These are phyloP conservation scores for Micractinium conductrix DNA, from an alignment of 139 green algal genomes.

Conservation along the genomic window DNA sequence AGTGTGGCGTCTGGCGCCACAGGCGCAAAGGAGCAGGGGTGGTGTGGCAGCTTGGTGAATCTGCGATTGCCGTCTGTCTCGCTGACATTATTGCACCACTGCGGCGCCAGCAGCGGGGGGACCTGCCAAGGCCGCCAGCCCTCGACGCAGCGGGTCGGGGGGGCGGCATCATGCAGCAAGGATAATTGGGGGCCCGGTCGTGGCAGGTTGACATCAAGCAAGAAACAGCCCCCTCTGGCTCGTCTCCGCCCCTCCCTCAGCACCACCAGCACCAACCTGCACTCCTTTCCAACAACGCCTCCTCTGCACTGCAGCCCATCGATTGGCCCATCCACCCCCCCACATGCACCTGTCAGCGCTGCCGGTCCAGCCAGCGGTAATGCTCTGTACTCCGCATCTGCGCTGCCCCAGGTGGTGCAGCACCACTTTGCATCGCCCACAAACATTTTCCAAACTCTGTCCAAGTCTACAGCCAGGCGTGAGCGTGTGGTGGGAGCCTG, in stretches of 20 bases:
- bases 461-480: not conserved
- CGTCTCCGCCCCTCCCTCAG: too few species aligned
- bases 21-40: slow-evolving; percentile 13
- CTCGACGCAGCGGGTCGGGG: too few species aligned
- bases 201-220: too few species aligned
- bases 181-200: not conserved
- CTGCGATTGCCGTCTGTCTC: not conserved
- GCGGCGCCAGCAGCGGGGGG: not conserved
- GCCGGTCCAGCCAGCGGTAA: not conserved
- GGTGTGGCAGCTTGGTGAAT: slow-evolving; percentile 4
- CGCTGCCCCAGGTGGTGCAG: slow-evolving; percentile 1
- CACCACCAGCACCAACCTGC: too few species aligned
- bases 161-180: too few species aligned
- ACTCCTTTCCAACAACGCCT: too few species aligned
- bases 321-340: not conserved
- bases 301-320: not conserved
- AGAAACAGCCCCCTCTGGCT: too few species aligned
- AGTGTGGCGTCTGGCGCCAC: too few species aligned
- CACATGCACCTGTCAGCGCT: not conserved
- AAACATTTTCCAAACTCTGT: not conserved
- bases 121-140: not conserved
- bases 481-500: not conserved
- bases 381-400: not conserved
- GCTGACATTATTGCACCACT: not conserved
- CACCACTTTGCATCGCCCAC: slow-evolving; percentile 2